Base-by-base conservation (phyloP, 805 yeast species). In the Candida takata region DNA sequence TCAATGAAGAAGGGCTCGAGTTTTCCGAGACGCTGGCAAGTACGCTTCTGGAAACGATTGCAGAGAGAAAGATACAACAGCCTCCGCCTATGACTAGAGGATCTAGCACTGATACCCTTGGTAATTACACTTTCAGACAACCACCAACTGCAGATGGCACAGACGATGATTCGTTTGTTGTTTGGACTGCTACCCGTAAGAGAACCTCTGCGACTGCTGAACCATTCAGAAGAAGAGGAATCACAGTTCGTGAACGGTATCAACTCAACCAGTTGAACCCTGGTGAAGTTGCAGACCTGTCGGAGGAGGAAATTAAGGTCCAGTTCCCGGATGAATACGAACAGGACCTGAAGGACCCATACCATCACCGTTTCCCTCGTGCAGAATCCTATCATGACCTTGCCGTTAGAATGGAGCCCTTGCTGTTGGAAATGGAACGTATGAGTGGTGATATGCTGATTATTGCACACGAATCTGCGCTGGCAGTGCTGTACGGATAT, bases 361-460 rank as follows among this genome's bases (percentile, higher is more conserved):
- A 92, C 54, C 97, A 92, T 60, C 90, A 82, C 55, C 69, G 98
- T 41, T 92, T 74, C 55, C 84, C 95, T 3, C 70, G 97, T 33
- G 86, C 95, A 0, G 99, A 92, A 62, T 84, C 94, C 34, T 92
- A 87, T 55, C 98, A 92, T 60, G 99, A 92, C 59, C 69, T 92
- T 38, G 97, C 98, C 0, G 81, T 92, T 25, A 77, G 95, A 49
- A 73, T 92, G 62, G 98, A 92, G 60, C 95, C 97, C 0, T 67
- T 92, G 37, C 76, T 92, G 42, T 69, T 92, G 55, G 97, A 92
- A 58, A 80, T 92, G 77, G 99, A 92, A 58, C 73, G 97, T 48
- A 79, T 83, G 73, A 74, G 84, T 35, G 84, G 86, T 15, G 96
- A 87, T 55, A 72, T 92, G 12, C 65, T 92, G 46, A 82, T 92